Percentiles rank a stretch among this genome's conserved stretches.
These are phyloP conservation scores for Talaromyces sp. DNA, from an alignment of 2,329 filamentous ascomycete genomes.

Conservation along the genomic window DNA sequence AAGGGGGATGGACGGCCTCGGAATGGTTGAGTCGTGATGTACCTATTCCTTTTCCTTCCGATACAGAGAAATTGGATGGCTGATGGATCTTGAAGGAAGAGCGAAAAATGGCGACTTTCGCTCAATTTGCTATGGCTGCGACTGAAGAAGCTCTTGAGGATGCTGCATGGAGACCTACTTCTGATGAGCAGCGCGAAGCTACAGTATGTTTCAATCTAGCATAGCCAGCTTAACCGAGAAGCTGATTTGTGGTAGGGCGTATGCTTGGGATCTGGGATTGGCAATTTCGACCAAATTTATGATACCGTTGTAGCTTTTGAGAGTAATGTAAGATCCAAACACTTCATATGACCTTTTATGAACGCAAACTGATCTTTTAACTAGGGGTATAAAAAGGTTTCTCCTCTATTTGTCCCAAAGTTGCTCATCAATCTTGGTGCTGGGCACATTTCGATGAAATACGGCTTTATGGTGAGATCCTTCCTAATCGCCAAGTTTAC, in stretches of 20 bases:
- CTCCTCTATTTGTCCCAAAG: constrained; percentile 86
- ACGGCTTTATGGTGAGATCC: constrained; percentile 62
- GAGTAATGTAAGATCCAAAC: constrained; percentile 54
- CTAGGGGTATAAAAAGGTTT: constrained; percentile 87
- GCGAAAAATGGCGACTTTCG: constrained; percentile 82
- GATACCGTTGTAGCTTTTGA: constrained; percentile 73
- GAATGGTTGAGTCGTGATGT: constrained; percentile 44
- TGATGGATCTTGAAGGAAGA: constrained; percentile 46
- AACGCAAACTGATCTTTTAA: constrained; percentile 14
- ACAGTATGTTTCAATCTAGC: constrained; percentile 51
- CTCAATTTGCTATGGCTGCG: constrained; percentile 85
- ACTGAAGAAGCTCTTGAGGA: constrained; percentile 80
- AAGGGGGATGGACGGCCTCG: constrained; percentile 40
- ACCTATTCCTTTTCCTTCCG: constrained; percentile 15
- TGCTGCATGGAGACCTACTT: constrained; percentile 66
- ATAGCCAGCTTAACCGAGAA: not conserved
- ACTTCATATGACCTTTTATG: not conserved
- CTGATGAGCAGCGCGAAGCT: constrained; percentile 60
- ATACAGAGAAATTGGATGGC: not conserved
- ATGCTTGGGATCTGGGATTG: constrained; percentile 91
- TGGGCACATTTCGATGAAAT: constrained; percentile 88
- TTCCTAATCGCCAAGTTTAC: not conserved
- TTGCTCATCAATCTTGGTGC: constrained; percentile 93
- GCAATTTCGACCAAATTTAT: constrained; percentile 87
- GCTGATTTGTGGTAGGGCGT: constrained; percentile 58